Base-by-base conservation (phyloP, 345 rosid species). In the Limnanthes douglasii region DNA sequence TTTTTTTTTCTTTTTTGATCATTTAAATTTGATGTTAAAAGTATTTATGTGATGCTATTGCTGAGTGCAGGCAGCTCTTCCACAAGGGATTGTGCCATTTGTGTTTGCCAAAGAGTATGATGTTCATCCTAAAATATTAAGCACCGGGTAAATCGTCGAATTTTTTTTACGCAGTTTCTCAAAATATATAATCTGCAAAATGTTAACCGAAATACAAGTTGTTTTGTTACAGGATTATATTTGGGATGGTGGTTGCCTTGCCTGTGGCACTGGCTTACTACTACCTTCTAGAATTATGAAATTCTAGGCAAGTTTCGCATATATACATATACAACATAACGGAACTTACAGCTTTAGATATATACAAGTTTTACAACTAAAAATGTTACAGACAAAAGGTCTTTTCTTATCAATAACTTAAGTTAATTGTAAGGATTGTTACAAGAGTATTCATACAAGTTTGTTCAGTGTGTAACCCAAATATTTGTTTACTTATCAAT, bases 91-190 rank as follows among this genome's bases (percentile, higher is more conserved):
- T 0, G 92, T 83, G 27, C 93, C 95, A 12, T 79, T 88, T 50
- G 93, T 88, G 18, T 79, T 88, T 16, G 92, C 97, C 5, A 83
- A 72, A 63, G 90, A 88, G 51, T 88, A 83, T 31, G 64, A 76
- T 51, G 63, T 79, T 52, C 58, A 83, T 68, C 90, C 95, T 2
- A 81, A 88, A 24, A 34, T 79, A 19, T 21, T 80, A 18, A 77
- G 97, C 59, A 76, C 97, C 4, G 76, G 75, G 93, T 86, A 66
- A 50, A 2, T 4, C 11, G 15, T 13, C 17, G 15, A 17, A 1
- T 39, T 28, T 34, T 31, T 12, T 23, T 12, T 1, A 19, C 15
- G 12, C 34, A 12, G 20, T 23, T 18, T 0, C 15, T 4, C 25
- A 14, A 15, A 22, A 8, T 4, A n/a, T n/a, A n/a, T n/a, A n/a